phyloP scores from a whole-genome alignment of 805 yeast species.

The Tetrapisispora pingtungensis region DNA sequence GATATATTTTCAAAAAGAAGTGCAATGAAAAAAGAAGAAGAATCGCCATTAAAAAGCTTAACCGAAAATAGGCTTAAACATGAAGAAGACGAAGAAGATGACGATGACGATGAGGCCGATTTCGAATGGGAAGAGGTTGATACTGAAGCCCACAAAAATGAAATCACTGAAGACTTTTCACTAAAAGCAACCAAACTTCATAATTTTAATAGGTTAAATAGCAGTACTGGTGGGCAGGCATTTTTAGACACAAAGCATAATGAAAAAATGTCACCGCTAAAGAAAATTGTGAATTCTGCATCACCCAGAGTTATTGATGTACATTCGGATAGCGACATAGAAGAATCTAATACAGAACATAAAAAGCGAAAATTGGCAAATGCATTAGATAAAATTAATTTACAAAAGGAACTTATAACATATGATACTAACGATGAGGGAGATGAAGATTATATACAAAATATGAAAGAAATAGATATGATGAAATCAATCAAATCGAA shows the following conservation, averaged over 20 bases:
- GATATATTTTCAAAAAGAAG: neutral
- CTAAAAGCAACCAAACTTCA: slow-evolving; percentile 35
- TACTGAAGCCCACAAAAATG: slow-evolving; percentile 20
- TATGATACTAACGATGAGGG: too few relatives aligned
- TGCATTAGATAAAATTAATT: too few relatives aligned
- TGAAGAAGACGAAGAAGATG: slow-evolving; percentile 18
- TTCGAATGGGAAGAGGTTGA: slow-evolving; percentile 68
- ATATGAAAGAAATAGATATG: slow-evolving; percentile 29
- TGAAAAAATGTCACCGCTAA: slow-evolving; percentile 13
- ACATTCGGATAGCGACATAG: slow-evolving; percentile 13
- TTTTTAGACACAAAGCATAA: slow-evolving; percentile 23
- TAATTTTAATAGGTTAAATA: slow-evolving; percentile 9
- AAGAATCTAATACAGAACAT: slow-evolving; percentile 12
- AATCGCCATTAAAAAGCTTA: too few relatives aligned
- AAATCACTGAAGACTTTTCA: slow-evolving; percentile 31
- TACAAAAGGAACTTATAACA: too few relatives aligned
- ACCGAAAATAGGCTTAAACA: too few relatives aligned
- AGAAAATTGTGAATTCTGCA: slow-evolving; percentile 3
- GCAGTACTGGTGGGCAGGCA: slow-evolving; percentile 19
- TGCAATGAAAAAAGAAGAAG: slow-evolving; percentile 5
- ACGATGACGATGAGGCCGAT: slow-evolving; percentile 30
- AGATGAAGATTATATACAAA: slow-evolving; percentile 8
- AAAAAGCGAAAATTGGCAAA: too few relatives aligned
- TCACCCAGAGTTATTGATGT: slow-evolving; percentile 8
- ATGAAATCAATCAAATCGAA: slow-evolving; percentile 17